Percentiles rank a stretch among this genome's conserved stretches.
These are phyloP conservation scores for Aspergillus neotritici DNA, from an alignment of 2,329 filamentous ascomycete genomes.

Conservation along the genomic window DNA sequence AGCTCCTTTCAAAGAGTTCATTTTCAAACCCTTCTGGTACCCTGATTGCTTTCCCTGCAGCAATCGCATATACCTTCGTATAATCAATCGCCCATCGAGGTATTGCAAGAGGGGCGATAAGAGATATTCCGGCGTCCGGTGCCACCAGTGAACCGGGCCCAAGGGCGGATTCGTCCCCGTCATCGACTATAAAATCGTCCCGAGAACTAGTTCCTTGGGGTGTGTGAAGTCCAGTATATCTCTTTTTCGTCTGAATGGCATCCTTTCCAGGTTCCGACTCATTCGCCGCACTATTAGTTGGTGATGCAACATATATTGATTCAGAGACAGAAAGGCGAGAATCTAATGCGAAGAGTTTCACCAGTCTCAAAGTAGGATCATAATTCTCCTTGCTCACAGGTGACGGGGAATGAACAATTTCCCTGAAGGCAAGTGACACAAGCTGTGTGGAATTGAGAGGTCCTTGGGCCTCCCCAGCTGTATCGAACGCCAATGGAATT, in stretches of 20 bases:
- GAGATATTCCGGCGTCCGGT: constrained; percentile 8
- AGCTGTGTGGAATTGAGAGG: constrained; percentile 14
- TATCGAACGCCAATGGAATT: constrained; percentile 17
- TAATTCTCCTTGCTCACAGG: constrained; percentile 12
- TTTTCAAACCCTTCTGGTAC: not conserved
- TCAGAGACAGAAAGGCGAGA: constrained; percentile 31
- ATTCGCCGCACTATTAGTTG: constrained; percentile 4
- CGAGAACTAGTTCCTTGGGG: constrained; percentile 8
- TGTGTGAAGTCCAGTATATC: constrained; percentile 10
- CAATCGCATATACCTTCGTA: constrained; percentile 23
- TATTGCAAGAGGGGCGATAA: constrained; percentile 11
- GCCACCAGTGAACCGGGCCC: constrained; percentile 3
- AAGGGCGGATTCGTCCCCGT: constrained; percentile 28
- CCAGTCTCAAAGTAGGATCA: constrained; percentile 20
- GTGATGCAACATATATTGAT: constrained; percentile 24
- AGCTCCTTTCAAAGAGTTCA: constrained; percentile 4
- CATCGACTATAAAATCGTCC: constrained; percentile 35
- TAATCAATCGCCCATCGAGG: constrained; percentile 28
- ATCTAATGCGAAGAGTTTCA: constrained; percentile 35
- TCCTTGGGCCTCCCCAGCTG: constrained; percentile 6
- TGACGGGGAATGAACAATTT: constrained; percentile 23
- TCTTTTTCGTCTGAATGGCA: constrained; percentile 20
- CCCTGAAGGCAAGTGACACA: constrained; percentile 30
- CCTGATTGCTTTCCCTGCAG: constrained; percentile 12
- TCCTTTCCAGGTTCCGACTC: constrained; percentile 13